Conservation (phyloP, 169 alveolate genomes). For the Babesia bigemina region DNA sequence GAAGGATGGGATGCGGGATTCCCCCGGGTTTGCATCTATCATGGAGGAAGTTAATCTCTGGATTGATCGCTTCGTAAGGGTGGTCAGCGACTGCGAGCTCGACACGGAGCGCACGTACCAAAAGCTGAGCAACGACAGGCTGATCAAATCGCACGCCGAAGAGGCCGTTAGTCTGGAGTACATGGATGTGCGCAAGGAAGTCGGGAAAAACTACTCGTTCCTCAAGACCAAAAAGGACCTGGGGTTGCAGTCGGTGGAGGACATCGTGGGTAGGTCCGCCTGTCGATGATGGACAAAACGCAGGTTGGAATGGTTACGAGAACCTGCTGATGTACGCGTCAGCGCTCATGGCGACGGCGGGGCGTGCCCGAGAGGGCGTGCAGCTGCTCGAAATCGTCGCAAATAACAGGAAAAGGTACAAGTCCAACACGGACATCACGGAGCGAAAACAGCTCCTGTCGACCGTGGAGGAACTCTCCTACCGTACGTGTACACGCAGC, state of each 20-base stretch:
- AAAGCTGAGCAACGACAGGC: conserved; percentile 16
- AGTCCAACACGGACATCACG: conserved; percentile 30
- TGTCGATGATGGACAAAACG: too few relatives aligned
- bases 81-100: conserved; percentile 62
- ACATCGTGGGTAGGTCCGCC: conserved; percentile 44
- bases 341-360: conserved; percentile 40
- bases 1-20: neutral
- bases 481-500: conserved; percentile 11
- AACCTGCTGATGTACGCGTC: conserved; percentile 48
- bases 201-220: conserved; percentile 42
- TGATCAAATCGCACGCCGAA: conserved; percentile 3
- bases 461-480: conserved; percentile 40
- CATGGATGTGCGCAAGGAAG: neutral
- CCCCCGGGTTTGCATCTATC: neutral
- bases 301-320: conserved; percentile 64
- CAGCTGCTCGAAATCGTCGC: conserved; percentile 60
- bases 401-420: conserved; percentile 52
- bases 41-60: conserved; percentile 14
- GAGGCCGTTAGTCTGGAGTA: neutral
- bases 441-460: conserved; percentile 48
- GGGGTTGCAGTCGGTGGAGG: conserved; percentile 64
- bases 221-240: conserved; percentile 62
- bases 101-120: conserved; percentile 64
- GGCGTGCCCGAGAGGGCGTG: conserved; percentile 45
- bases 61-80: conserved; percentile 56